These are phyloP conservation scores for Diutina sp. DNA, from an alignment of 1,139 yeast species.

Conservation along the genomic window DNA sequence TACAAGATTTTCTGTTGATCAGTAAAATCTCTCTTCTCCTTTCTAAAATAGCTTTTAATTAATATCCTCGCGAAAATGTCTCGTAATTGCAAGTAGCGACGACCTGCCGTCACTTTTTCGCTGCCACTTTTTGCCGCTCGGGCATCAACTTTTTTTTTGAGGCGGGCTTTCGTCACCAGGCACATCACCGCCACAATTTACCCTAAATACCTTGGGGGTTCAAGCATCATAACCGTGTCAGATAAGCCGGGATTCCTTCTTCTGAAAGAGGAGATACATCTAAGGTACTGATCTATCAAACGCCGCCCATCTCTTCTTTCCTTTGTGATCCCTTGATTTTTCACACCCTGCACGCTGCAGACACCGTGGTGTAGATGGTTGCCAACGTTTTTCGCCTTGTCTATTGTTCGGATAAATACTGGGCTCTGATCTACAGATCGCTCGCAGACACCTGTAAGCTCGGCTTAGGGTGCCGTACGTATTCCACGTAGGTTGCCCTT, in stretches of 20 bases:
- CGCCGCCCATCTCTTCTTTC: too few species aligned
- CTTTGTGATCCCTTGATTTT: too few species aligned
- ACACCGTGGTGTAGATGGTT: neutral
- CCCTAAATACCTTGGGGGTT: too few species aligned
- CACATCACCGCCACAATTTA: too few species aligned
- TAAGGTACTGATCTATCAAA: too few species aligned
- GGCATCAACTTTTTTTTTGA: too few species aligned
- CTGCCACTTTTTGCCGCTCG: too few species aligned
- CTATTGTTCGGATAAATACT: neutral
- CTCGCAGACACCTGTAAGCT: neutral
- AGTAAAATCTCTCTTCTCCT: neutral
- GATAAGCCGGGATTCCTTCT: too few species aligned
- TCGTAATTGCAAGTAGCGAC: neutral
- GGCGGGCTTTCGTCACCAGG: too few species aligned
- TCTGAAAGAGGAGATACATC: too few species aligned
- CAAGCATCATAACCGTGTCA: too few species aligned
- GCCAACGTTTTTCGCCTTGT: neutral
- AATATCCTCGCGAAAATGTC: neutral
- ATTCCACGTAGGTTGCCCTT: neutral
- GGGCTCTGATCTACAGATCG: neutral
- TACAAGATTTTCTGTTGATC: slow-evolving; percentile 20
- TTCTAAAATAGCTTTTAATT: neutral
- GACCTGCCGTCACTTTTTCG: too few species aligned
- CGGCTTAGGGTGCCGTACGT: neutral
- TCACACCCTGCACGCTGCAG: neutral